Percentiles rank a stretch among this genome's conserved stretches.
Conservation (phyloP, 768 basidiomycete genomes). For the Kwoniella dendrophila region DNA sequence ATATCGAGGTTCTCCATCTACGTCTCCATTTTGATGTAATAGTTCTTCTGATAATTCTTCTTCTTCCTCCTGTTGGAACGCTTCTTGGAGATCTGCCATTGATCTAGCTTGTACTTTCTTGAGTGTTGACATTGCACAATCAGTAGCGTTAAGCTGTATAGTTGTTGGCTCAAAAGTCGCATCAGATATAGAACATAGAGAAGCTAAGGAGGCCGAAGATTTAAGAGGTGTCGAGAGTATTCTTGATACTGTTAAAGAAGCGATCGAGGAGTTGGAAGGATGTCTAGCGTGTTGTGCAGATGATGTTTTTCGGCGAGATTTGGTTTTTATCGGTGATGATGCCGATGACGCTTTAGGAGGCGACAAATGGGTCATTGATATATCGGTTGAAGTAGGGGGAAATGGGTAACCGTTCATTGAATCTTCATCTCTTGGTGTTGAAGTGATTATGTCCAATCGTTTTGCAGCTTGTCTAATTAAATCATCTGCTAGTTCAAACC, state of each 20-base stretch:
- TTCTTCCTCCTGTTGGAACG: not conserved
- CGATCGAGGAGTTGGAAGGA: slow-evolving; percentile 1
- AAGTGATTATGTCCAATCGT: slow-evolving; percentile 38
- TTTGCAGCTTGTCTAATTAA: slow-evolving; percentile 41
- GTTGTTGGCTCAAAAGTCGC: slow-evolving; percentile 2
- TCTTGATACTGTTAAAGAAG: slow-evolving; percentile 4
- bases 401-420: slow-evolving; percentile 5
- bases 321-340: not conserved
- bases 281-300: not conserved
- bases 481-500: slow-evolving; percentile 32
- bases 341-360: not conserved
- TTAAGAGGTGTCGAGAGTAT: slow-evolving; percentile 29
- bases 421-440: slow-evolving; percentile 16
- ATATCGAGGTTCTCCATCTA: not conserved
- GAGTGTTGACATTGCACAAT: slow-evolving; percentile 16
- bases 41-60: not conserved
- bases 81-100: slow-evolving; percentile 7
- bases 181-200: slow-evolving; percentile 13
- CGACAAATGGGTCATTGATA: not conserved
- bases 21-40: not conserved
- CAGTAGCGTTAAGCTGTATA: not conserved
- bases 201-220: slow-evolving; percentile 27
- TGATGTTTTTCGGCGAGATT: not conserved
- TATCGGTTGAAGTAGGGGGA: not conserved
- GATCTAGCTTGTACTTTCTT: slow-evolving; percentile 25